Evolutionary conservation across 345 rosid species (phyloP).

Genomic region (Gossypium herbaceum): DNA sequence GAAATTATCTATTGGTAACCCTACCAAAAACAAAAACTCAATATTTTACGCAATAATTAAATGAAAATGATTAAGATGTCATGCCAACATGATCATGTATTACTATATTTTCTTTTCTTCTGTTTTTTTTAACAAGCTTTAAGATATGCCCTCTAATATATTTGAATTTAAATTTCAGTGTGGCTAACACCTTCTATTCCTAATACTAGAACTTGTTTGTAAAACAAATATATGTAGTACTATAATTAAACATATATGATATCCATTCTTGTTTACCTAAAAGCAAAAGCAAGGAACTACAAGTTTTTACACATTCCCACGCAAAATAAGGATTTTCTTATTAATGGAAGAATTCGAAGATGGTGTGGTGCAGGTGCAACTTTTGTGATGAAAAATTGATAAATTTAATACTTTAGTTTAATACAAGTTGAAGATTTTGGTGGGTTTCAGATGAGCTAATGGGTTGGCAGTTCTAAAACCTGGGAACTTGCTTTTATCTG

Average conservation of each 20-base stretch:
- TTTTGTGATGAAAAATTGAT: background rate
- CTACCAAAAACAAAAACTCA: background rate
- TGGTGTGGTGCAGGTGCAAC: background rate
- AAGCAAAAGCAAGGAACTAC: too few relatives aligned
- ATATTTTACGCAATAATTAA: background rate
- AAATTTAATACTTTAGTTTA: conserved; percentile 1
- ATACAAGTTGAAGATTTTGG: conserved; percentile 1
- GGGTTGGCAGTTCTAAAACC: conserved; percentile 1
- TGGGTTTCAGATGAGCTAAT: conserved; percentile 18
- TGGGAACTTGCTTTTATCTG: conserved; percentile 19
- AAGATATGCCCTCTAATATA: too few relatives aligned
- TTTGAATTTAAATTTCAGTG: too few relatives aligned
- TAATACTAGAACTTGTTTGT: too few relatives aligned
- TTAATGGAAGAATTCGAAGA: background rate
- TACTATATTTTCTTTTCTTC: background rate
- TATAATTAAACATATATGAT: too few relatives aligned
- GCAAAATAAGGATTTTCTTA: too few relatives aligned
- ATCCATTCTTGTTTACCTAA: too few relatives aligned
- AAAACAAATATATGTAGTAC: too few relatives aligned
- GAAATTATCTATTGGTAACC: background rate
- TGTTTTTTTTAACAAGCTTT: too few relatives aligned
- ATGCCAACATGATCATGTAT: background rate
- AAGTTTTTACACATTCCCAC: too few relatives aligned
- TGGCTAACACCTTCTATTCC: too few relatives aligned
- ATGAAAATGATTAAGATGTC: background rate